phyloP scores from a whole-genome alignment of 23 red algal genomes.

The Agarophyton chilense region DNA sequence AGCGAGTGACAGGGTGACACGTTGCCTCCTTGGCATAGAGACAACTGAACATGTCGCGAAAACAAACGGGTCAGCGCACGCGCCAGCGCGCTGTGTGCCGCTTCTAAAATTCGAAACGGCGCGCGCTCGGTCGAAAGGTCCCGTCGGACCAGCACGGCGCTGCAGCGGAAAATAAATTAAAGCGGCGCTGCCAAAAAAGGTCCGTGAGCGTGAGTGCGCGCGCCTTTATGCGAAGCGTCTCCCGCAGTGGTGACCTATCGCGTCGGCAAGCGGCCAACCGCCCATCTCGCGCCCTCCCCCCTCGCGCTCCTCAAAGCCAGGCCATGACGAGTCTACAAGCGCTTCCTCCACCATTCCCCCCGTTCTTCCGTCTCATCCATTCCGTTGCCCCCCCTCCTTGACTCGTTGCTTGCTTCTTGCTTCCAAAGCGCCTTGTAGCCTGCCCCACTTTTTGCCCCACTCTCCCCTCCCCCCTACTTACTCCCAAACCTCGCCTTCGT shows the following conservation, averaged over 20 bases:
- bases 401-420: neutral
- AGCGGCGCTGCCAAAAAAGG: neutral
- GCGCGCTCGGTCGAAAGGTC: neutral
- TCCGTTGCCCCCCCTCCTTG: slow-evolving; percentile 1
- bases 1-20: no score
- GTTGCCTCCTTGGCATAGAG: neutral
- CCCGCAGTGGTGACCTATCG: neutral
- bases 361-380: neutral
- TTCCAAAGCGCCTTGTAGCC: neutral
- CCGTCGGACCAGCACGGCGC: neutral
- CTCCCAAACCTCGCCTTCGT: neutral
- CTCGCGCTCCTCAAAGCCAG: neutral
- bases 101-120: neutral
- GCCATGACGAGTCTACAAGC: slow-evolving; percentile 3
- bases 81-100: neutral
- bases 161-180: neutral
- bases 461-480: neutral
- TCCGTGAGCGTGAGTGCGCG: neutral
- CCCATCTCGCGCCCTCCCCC: no score
- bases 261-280: no score
- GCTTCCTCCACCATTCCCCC: neutral
- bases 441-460: neutral
- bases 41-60: neutral
- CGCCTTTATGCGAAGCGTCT: neutral
- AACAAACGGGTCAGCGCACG: no score